phyloP scores from a whole-genome alignment of 352 stramenopile genomes.

The Globisporangium perplexum region DNA sequence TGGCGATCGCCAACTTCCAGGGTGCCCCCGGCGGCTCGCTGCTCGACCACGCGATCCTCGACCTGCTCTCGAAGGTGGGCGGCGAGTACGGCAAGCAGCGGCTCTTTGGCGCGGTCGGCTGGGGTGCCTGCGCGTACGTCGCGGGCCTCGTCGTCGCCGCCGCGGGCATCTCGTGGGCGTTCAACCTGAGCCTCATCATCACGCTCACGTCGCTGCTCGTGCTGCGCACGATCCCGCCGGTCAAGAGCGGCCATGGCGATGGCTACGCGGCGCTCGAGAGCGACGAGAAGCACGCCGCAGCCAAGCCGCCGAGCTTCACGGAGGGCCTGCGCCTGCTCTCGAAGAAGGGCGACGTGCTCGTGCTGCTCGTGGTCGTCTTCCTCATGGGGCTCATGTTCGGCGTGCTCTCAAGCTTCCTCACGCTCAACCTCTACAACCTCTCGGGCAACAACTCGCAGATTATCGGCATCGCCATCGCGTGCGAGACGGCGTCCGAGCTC shows the following conservation, averaged over 20 bases:
- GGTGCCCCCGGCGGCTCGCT: conserved; percentile 50
- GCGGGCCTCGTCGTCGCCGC: conserved; percentile 55
- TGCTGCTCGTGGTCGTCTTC: conserved; percentile 67
- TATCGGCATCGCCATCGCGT: conserved; percentile 76
- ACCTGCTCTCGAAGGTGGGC: conserved; percentile 56
- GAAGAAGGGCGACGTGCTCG: conserved; percentile 51
- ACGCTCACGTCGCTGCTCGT: conserved; percentile 51
- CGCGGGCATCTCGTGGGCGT: conserved; percentile 66
- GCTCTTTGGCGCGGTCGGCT: conserved; percentile 71
- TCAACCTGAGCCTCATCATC: conserved; percentile 58
- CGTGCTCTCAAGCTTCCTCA: conserved; percentile 80
- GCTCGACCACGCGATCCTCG: conserved; percentile 65
- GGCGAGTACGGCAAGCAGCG: conserved; percentile 84
- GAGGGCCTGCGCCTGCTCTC: conserved; percentile 32
- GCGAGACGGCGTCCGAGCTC: conserved; percentile 73
- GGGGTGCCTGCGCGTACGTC: conserved; percentile 56
- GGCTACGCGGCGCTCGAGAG: conserved; percentile 19
- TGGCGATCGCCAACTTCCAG: conserved; percentile 62
- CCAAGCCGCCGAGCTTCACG: conserved; percentile 33
- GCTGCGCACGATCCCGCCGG: conserved; percentile 50
- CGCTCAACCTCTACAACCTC: conserved; percentile 78
- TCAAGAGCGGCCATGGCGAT: conserved; percentile 27
- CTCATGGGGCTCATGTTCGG: conserved; percentile 80
- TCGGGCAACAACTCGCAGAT: conserved; percentile 64
- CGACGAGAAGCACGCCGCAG: conserved; percentile 1